Conservation (phyloP, 1,284 basidiomycete genomes). For the Trichosporon sp. region DNA sequence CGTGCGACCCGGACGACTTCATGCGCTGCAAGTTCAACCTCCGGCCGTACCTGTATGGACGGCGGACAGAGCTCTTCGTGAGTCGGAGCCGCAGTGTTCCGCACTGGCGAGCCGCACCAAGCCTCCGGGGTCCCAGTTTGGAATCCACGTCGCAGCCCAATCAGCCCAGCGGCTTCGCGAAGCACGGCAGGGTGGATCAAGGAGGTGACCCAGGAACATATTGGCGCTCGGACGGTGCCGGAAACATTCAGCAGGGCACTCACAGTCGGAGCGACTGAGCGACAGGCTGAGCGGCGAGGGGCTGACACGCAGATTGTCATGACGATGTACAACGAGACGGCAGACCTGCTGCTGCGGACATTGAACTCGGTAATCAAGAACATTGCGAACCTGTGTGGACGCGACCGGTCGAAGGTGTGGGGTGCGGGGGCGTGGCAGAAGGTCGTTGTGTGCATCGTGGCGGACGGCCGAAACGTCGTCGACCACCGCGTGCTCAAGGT, state of each 20-base stretch:
- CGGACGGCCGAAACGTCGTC: constrained; percentile 84
- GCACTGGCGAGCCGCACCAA: background rate
- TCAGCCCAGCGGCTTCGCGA: background rate
- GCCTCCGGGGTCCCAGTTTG: background rate
- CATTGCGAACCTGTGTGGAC: constrained; percentile 73
- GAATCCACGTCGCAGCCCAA: background rate
- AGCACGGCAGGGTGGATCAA: background rate
- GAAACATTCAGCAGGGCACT: background rate
- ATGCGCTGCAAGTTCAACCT: constrained; percentile 63
- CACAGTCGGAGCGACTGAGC: background rate
- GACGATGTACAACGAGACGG: constrained; percentile 95
- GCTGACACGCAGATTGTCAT: constrained; percentile 62
- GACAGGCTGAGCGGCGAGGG: background rate
- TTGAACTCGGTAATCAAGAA: constrained; percentile 95
- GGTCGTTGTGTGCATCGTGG: constrained; percentile 84
- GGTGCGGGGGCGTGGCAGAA: constrained; percentile 93
- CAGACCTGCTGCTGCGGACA: constrained; percentile 73
- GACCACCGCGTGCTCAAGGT: constrained; percentile 59
- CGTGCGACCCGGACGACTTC: constrained; percentile 57
- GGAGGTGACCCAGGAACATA: background rate
- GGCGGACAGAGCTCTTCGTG: constrained; percentile 80
- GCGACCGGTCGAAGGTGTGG: constrained; percentile 84
- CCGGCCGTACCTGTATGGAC: constrained; percentile 74
- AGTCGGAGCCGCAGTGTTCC: constrained; percentile 12
- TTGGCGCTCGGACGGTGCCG: background rate